Conservation (phyloP, 371 early-diverging fungal genomes). For the Mortierella sp. region DNA sequence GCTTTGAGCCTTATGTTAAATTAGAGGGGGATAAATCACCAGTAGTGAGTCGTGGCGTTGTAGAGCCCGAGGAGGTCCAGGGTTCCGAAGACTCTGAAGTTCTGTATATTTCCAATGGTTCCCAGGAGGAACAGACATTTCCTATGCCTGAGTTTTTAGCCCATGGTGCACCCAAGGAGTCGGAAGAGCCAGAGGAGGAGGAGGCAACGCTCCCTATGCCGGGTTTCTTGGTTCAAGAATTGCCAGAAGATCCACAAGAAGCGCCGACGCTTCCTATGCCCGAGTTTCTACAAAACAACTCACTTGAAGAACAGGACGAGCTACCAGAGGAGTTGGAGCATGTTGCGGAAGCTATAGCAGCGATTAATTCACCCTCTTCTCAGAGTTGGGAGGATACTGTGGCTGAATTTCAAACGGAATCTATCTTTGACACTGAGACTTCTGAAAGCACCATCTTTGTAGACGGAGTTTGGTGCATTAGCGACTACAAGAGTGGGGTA, state of each 20-base stretch:
- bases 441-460: constrained; percentile 19
- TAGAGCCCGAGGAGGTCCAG: constrained; percentile 15
- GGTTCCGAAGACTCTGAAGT: constrained; percentile 27
- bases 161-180: background rate
- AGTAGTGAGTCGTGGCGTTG: background rate
- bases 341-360: background rate
- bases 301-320: background rate
- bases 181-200: background rate
- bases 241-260: constrained; percentile 9
- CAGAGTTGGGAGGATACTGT: background rate
- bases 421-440: background rate
- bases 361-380: background rate
- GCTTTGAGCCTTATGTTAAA: constrained; percentile 19
- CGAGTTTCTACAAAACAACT: background rate
- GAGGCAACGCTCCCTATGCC: constrained; percentile 28
- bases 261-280: background rate
- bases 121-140: constrained; percentile 15
- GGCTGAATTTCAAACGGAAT: background rate
- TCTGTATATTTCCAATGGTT: background rate
- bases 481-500: constrained; percentile 7
- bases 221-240: background rate
- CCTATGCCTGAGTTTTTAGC: constrained; percentile 5
- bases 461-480: constrained; percentile 49
- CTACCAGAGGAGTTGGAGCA: background rate
- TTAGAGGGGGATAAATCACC: background rate